These are phyloP conservation scores for Saccharomyces hybrid DNA, from an alignment of 1,139 yeast species.

Conservation along the genomic window DNA sequence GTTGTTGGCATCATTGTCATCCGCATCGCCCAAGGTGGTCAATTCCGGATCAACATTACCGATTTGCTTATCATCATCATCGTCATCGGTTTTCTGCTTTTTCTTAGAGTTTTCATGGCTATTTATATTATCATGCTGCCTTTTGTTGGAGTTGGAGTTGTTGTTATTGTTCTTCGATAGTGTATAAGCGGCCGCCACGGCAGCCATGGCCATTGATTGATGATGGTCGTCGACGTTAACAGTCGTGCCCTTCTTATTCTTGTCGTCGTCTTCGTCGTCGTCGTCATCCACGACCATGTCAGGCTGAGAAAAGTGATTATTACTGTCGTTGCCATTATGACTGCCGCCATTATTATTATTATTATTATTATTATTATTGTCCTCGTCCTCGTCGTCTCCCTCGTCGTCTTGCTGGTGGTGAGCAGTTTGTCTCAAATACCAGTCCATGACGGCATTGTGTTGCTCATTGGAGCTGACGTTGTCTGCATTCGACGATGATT, in stretches of 20 bases:
- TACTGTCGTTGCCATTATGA: constrained; percentile 1
- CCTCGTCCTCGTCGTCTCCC: constrained; percentile 20
- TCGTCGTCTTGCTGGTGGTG: constrained; percentile 13
- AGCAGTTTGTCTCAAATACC: constrained; percentile 27
- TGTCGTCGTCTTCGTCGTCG: background rate
- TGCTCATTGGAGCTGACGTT: constrained; percentile 31
- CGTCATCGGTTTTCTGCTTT: background rate
- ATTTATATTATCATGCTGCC: background rate
- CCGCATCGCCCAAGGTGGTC: background rate
- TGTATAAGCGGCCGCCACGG: background rate
- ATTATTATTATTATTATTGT: background rate
- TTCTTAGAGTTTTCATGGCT: background rate
- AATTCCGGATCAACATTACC: background rate
- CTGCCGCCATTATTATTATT: background rate
- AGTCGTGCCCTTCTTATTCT: background rate
- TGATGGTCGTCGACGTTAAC: constrained; percentile 1
- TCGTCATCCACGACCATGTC: constrained; percentile 1
- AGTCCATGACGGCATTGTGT: constrained; percentile 27
- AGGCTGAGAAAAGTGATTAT: background rate
- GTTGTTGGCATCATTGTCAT: background rate
- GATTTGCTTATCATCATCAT: background rate
- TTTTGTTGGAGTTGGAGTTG: background rate
- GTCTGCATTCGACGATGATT: constrained; percentile 6
- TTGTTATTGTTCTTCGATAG: background rate
- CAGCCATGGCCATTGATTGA: constrained; percentile 4